Evolutionary conservation across 2,329 filamentous ascomycete species (phyloP).

Genomic region (Cryphonectria parasitica): DNA sequence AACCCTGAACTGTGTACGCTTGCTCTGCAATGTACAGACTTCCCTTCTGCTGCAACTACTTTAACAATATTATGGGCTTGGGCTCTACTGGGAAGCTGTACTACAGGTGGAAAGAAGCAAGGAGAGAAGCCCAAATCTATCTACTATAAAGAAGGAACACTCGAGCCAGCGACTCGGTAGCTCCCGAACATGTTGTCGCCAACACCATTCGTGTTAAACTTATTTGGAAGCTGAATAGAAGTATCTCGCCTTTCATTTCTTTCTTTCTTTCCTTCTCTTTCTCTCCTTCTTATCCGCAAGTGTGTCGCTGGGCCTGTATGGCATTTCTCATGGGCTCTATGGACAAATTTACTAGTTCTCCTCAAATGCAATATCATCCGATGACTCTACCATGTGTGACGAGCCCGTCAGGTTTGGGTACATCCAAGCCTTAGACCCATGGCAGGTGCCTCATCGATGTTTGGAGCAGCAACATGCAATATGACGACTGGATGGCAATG

Average conservation of each 20-base stretch:
- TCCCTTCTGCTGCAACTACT: no score
- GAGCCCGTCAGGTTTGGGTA: neutral
- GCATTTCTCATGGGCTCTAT: neutral
- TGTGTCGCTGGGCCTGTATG: neutral
- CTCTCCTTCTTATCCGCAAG: neutral
- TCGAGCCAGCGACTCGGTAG: no score
- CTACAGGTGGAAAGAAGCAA: no score
- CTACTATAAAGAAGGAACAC: no score
- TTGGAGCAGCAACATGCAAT: neutral
- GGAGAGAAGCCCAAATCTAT: no score
- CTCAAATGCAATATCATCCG: neutral
- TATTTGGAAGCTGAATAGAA: no score
- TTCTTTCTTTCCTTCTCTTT: neutral
- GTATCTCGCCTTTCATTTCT: no score
- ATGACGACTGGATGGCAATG: neutral
- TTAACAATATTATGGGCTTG: no score
- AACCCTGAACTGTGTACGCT: neutral
- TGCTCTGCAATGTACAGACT: neutral
- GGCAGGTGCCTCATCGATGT: neutral
- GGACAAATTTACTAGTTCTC: neutral
- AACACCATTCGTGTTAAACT: no score
- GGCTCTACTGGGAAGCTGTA: no score
- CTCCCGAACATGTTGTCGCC: no score
- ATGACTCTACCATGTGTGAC: neutral
- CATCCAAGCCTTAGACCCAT: neutral